Conservation (phyloP, 2,329 filamentous ascomycete species). For the Colletotrichum eremochloae region DNA sequence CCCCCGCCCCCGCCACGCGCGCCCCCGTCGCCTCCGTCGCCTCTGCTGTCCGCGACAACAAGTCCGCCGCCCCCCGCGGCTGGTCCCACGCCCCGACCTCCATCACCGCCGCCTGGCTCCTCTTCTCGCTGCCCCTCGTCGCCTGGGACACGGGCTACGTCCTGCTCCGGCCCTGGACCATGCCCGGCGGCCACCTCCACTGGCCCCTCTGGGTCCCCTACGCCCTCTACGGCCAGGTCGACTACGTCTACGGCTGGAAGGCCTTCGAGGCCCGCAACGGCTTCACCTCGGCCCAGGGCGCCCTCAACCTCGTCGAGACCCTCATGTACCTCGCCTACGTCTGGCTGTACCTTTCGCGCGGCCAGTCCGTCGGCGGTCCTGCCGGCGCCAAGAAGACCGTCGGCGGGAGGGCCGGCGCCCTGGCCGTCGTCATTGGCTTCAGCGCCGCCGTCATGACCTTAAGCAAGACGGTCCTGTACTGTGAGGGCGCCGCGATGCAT, state of each 20-base stretch:
- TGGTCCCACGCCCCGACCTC: constrained; percentile 59
- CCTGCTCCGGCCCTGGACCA: constrained; percentile 82
- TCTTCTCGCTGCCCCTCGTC: constrained; percentile 81
- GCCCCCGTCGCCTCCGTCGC: constrained; percentile 32
- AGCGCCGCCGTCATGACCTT: constrained; percentile 70
- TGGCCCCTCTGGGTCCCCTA: constrained; percentile 82
- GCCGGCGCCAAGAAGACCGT: constrained; percentile 51
- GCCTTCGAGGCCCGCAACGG: constrained; percentile 77
- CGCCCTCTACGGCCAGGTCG: constrained; percentile 82
- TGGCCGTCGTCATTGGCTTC: constrained; percentile 64
- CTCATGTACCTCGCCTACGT: constrained; percentile 72
- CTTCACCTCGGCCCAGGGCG: constrained; percentile 82
- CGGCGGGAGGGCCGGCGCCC: constrained; percentile 58
- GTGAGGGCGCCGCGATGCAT: constrained; percentile 53
- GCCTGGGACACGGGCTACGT: constrained; percentile 87
- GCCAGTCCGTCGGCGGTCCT: constrained; percentile 43
- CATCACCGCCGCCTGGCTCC: constrained; percentile 75
- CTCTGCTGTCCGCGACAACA: constrained; percentile 24
- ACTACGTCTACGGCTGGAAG: constrained; percentile 85
- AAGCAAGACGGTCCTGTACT: constrained; percentile 73
- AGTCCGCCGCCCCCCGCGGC: constrained; percentile 17
- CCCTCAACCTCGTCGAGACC: constrained; percentile 78
- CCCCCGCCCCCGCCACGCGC: constrained; percentile 20
- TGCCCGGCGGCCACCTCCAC: constrained; percentile 82
- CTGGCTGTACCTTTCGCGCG: constrained; percentile 51